These are phyloP conservation scores for Fusarium sp. DNA, from an alignment of 2,329 filamentous ascomycete species.

Conservation along the genomic window DNA sequence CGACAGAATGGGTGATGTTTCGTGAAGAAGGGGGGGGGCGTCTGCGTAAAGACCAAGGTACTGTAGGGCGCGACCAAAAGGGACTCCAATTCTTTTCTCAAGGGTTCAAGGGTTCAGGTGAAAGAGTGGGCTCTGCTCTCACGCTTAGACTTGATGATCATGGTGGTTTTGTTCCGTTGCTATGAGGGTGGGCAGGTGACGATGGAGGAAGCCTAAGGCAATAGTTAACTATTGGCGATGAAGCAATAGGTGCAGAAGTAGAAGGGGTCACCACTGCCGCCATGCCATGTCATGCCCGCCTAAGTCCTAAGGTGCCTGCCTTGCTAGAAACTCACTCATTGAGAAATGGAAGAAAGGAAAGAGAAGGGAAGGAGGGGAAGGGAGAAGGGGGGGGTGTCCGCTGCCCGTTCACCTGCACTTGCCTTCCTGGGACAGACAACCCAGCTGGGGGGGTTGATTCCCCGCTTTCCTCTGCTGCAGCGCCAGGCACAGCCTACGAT, in stretches of 20 bases:
- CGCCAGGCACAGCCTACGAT: slow-evolving; percentile 23
- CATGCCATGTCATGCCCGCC: background rate
- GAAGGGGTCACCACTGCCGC: background rate
- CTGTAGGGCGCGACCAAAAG: background rate
- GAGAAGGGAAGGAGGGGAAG: background rate
- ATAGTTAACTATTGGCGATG: slow-evolving; percentile 8
- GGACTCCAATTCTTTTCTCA: slow-evolving; percentile 13
- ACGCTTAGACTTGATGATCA: slow-evolving; percentile 18
- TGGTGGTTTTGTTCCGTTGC: slow-evolving; percentile 10
- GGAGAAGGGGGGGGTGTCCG: background rate
- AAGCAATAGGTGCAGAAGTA: background rate
- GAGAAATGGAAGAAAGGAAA: background rate
- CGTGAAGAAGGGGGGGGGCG: slow-evolving; percentile 15
- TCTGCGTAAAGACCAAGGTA: slow-evolving; percentile 2
- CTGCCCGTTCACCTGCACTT: background rate
- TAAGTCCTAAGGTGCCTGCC: background rate
- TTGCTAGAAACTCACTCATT: background rate
- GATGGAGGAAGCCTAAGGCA: slow-evolving; percentile 10
- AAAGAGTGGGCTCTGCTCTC: slow-evolving; percentile 31
- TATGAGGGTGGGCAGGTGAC: slow-evolving; percentile 38
- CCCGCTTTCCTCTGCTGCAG: slow-evolving; percentile 15
- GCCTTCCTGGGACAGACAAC: background rate
- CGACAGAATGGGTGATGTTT: background rate
- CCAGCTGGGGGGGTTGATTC: background rate
- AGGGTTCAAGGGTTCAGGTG: slow-evolving; percentile 30